A percentile compares a stretch with the other conserved stretches of the same genome.
phyloP scores from a whole-genome alignment of 2,329 filamentous ascomycete species.

The Calonectria hongkongensis region DNA sequence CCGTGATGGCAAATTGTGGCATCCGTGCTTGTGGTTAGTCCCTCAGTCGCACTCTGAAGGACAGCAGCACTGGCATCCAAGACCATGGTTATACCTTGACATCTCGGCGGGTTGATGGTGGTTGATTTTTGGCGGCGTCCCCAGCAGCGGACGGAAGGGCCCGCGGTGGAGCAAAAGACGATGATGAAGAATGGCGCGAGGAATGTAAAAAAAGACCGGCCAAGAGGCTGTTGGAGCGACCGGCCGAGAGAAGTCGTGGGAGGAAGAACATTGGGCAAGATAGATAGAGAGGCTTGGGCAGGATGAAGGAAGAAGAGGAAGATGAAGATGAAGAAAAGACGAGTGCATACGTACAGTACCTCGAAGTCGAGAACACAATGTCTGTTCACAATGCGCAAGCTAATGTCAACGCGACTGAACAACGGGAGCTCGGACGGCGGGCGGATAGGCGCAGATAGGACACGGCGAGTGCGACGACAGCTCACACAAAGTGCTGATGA shows the following conservation, averaged over 20 bases:
- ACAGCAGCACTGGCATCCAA: slow-evolving; percentile 10
- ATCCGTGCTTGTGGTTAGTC: slow-evolving; percentile 24
- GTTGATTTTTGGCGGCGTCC: slow-evolving; percentile 37
- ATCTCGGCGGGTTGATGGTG: slow-evolving; percentile 18
- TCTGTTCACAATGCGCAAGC: slow-evolving; percentile 29
- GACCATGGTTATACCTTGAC: slow-evolving; percentile 32
- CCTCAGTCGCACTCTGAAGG: slow-evolving; percentile 18
- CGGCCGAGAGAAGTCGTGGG: slow-evolving; percentile 1
- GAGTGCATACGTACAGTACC: slow-evolving; percentile 37
- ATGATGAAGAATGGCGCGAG: slow-evolving; percentile 30
- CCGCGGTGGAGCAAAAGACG: slow-evolving; percentile 42
- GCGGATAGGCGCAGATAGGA: slow-evolving; percentile 29
- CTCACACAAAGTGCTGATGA: slow-evolving; percentile 28
- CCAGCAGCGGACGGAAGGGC: slow-evolving; percentile 39
- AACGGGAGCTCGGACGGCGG: slow-evolving; percentile 30
- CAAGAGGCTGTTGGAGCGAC: not conserved
- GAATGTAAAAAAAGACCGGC: slow-evolving; percentile 28
- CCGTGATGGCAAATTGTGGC: not conserved
- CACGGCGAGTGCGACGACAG: slow-evolving; percentile 29
- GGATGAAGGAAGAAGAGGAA: slow-evolving; percentile 23
- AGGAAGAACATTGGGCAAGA: not conserved
- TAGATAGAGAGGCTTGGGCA: slow-evolving; percentile 6
- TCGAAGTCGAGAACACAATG: slow-evolving; percentile 27
- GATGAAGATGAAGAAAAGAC: slow-evolving; percentile 9
- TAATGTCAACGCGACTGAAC: slow-evolving; percentile 33